Evolutionary conservation across 768 basidiomycete species (phyloP), one percentile per base, ranked within the genome.

Genomic region (Hericium coralloides): DNA sequence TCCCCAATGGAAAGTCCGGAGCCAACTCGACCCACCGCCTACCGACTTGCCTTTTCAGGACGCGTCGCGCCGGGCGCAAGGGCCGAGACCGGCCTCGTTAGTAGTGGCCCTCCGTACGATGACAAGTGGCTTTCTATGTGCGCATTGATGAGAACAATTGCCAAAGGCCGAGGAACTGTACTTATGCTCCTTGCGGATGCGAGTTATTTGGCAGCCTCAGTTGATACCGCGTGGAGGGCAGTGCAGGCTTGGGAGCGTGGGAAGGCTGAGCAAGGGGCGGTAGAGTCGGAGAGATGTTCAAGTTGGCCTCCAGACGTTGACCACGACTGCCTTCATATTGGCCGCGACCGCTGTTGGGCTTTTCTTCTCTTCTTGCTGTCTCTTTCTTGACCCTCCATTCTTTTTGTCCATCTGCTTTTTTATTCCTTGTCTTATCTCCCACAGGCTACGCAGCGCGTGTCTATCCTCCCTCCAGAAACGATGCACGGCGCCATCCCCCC

Each of bases 371-470:
- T 45, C 53, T 59, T 53, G 59, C 58, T 52, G 39, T 38, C 61
- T 53, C 54, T 59, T 58, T 51, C 55, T 63, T 57, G 53, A 48
- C 54, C 63, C 56, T 58, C 60, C 52, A 26, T 58, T 53, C 59
- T 43, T 23, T 2, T 55, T 52, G 39, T 54, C 23, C 55, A 51
- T 43, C 58, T 52, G 63, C 59, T 53, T 59, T 47, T 64, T 66
- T 51, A 65, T 65, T 67, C 63, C 56, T 60, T 65, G 39, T 55
- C 56, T 58, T 56, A 52, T 52, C 57, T 41, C 48, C 12, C 14
- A 39, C 60, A 31, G 31, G 31, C 31, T 31, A 71, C 65, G 61
- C 70, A 65, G 70, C 67, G 61, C 65, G 66, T 59, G 70, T 45
- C 17, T 41, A 15, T 12, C 23, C 22, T 17, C 7, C 18, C 31